Conservation (phyloP, 257 asterid species). For the Jacaranda copaia region DNA sequence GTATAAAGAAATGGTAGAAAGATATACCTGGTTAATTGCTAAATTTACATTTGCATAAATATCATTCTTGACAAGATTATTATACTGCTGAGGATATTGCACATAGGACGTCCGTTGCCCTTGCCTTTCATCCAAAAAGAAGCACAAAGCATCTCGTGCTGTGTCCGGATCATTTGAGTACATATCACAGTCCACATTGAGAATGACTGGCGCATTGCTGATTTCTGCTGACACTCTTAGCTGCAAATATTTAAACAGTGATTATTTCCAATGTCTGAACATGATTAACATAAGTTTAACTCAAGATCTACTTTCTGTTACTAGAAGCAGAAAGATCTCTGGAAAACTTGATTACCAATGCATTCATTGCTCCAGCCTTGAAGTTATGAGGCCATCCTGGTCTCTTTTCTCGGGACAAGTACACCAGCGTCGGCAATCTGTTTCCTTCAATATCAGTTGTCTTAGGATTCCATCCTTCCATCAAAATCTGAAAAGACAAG, state of each 20-base stretch:
- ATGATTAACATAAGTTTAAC: background rate
- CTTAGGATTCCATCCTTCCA: constrained; percentile 46
- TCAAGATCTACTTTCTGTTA: background rate
- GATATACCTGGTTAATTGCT: constrained; percentile 41
- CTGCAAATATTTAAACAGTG: constrained; percentile 38
- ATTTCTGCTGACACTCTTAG: constrained; percentile 61
- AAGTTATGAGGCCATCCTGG: constrained; percentile 57
- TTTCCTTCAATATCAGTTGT: constrained; percentile 47
- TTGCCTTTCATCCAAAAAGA: constrained; percentile 59
- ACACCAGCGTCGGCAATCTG: constrained; percentile 58
- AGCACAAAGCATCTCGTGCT: constrained; percentile 56
- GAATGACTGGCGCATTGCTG: constrained; percentile 71
- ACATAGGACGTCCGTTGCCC: constrained; percentile 54
- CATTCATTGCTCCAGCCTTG: constrained; percentile 77
- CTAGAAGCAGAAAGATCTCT: no score
- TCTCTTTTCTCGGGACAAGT: constrained; percentile 64
- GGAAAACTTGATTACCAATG: constrained; percentile 46
- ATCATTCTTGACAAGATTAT: constrained; percentile 54
- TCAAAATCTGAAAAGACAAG: constrained; percentile 44
- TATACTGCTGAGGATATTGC: constrained; percentile 61
- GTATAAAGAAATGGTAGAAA: background rate
- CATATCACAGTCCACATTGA: constrained; percentile 77
- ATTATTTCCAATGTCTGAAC: background rate
- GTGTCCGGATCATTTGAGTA: constrained; percentile 64
- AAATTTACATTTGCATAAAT: constrained; percentile 40